Percentiles rank a stretch among this genome's conserved stretches.
phyloP scores from a whole-genome alignment of 1,139 yeast genomes.

The Candida labiduridarum region DNA sequence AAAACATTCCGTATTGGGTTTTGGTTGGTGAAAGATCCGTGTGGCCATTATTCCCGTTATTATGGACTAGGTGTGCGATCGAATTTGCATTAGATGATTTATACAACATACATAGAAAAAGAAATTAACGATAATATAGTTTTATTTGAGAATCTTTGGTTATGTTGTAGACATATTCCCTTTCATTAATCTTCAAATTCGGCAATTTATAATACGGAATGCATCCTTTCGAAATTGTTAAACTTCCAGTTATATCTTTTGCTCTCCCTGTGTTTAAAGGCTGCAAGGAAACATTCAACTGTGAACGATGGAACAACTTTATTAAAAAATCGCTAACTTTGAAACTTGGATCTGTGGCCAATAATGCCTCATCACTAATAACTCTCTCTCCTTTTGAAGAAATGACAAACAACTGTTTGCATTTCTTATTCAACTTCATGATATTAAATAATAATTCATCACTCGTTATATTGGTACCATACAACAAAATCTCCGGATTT shows the following conservation, averaged over 20 bases:
- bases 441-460: conserved; percentile 38
- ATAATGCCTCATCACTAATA: conserved; percentile 24
- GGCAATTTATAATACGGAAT: conserved; percentile 24
- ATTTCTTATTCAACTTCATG: conserved; percentile 35
- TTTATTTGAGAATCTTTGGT: conserved; percentile 56
- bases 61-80: conserved; percentile 87
- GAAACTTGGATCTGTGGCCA: conserved; percentile 28
- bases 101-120: conserved; percentile 53
- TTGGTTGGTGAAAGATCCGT: conserved; percentile 89
- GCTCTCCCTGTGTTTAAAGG: conserved; percentile 84
- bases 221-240: conserved; percentile 60
- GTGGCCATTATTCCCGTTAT: conserved; percentile 87
- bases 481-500: conserved; percentile 52
- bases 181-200: conserved; percentile 47
- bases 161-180: conserved; percentile 64
- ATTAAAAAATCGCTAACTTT: conserved; percentile 48
- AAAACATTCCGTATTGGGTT: conserved; percentile 87
- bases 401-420: conserved; percentile 38
- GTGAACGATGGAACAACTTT: conserved; percentile 53
- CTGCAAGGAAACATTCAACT: conserved; percentile 53
- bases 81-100: conserved; percentile 87
- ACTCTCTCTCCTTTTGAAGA: conserved; percentile 23
- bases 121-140: conserved; percentile 42
- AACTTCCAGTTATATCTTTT: conserved; percentile 75
- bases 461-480: conserved; percentile 38